Evolutionary conservation across 352 stramenopile genomes (phyloP).

Genomic region (Globisporangium iwayamae): DNA sequence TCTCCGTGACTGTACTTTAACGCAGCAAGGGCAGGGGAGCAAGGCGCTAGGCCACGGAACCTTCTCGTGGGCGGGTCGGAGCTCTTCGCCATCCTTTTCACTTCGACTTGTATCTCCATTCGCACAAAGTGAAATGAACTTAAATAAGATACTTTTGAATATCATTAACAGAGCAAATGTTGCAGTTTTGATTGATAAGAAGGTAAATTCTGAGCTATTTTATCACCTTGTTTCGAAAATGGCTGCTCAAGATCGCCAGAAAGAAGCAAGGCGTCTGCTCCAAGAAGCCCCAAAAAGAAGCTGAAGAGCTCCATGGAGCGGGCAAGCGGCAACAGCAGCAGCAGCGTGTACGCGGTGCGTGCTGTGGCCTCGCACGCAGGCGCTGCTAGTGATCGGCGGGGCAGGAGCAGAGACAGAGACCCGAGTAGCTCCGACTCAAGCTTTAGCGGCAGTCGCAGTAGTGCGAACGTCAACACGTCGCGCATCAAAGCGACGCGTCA

Average conservation of each 20-base stretch:
- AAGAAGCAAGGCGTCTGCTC: background rate
- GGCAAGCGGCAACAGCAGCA: background rate
- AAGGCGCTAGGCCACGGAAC: background rate
- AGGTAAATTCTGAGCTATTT: background rate
- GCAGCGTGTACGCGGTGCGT: background rate
- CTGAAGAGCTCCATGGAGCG: conserved; percentile 2
- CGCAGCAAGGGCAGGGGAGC: background rate
- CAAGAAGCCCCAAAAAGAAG: background rate
- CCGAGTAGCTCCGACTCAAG: conserved; percentile 3
- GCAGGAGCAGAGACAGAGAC: conserved; percentile 5
- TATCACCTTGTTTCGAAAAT: conserved; percentile 5
- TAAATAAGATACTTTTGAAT: background rate
- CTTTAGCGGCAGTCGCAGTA: conserved; percentile 19
- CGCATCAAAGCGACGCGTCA: conserved; percentile 7
- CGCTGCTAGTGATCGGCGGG: background rate
- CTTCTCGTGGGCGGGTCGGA: conserved; percentile 1
- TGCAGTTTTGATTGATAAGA: background rate
- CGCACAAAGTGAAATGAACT: no score
- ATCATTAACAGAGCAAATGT: background rate
- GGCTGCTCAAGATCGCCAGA: conserved; percentile 14
- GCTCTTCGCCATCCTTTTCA: conserved; percentile 2
- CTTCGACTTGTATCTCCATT: background rate
- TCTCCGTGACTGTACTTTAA: no score
- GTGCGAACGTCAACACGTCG: conserved; percentile 18
- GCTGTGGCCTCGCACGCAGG: background rate